Evolutionary conservation across 805 yeast genomes (phyloP), one percentile per base, ranked within the genome.

Genomic region (Komagataella pseudopastoris): DNA sequence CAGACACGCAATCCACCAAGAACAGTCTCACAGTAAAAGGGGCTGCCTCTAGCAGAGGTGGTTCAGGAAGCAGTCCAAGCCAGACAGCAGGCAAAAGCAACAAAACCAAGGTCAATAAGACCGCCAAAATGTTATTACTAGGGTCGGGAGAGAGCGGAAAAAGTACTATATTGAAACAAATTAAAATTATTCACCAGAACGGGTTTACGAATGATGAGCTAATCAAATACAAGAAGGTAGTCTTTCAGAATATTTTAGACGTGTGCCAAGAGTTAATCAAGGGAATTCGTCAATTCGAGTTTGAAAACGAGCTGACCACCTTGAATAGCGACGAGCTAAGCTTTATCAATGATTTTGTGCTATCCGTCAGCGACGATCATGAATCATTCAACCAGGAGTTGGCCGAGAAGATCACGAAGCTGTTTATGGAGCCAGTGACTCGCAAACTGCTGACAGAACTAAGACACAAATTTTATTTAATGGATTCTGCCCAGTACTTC

Each of bases 141-240:
- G 93, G 99, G 4, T 85, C 96, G 0, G 99, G 98, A 14, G 95
- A 85, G 61, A 74, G 83, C 55, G 95, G 95, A 4, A 86, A 85
- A 61, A 81, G 89, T 6, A 85, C 95, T 16, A 80, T 85, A 51
- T 77, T 86, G 51, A 86, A 85, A 63, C 95, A 85, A 64, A 86
- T 86, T 80, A 85, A 84, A 61, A 84, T 84, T 53, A 69, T 84
- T 49, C 88, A 85, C 61, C 85, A 83, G 60, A 72, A 79, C 57
- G 90, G 90, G 6, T 85, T 80, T 61, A 65, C 81, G 50, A 69
- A 81, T 64, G 82, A 83, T 48, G 97, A 89, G 63, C 66, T 84
- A 23, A 69, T 72, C 51, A 88, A 85, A 57, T 86, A 85, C 65
- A 80, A 80, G 61, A 88, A 91, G 0, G 82, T 87, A 56, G 88